Percentiles rank a stretch among this genome's conserved stretches.
These are phyloP conservation scores for Vicia sativa DNA, from an alignment of 306 rosid species.

Conservation along the genomic window DNA sequence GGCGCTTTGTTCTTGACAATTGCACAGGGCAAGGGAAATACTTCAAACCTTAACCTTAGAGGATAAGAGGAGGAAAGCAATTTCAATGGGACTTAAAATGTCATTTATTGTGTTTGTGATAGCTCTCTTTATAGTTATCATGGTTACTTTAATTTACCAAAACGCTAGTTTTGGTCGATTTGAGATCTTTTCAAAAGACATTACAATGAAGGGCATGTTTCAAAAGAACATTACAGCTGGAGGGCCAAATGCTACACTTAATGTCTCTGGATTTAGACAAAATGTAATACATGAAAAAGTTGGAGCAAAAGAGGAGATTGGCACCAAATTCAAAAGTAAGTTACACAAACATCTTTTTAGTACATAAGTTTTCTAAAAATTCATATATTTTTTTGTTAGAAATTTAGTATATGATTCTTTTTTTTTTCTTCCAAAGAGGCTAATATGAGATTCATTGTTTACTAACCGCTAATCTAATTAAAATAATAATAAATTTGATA, in stretches of 20 bases:
- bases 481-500: too few relatives aligned
- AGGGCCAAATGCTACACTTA: conserved; percentile 13
- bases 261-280: conserved; percentile 18
- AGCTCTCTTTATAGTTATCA: neutral
- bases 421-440: too few relatives aligned
- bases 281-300: conserved; percentile 12
- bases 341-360: too few relatives aligned
- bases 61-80: conserved; percentile 10
- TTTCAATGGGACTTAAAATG: neutral
- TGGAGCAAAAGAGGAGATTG: neutral
- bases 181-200: conserved; percentile 16
- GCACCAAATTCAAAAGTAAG: conserved; percentile 5
- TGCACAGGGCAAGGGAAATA: neutral
- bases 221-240: neutral
- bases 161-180: conserved; percentile 7
- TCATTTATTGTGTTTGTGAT: conserved; percentile 11
- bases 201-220: neutral
- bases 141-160: conserved; percentile 8
- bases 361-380: neutral
- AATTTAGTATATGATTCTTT: too few relatives aligned
- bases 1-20: conserved; percentile 4
- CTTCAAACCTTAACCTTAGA: neutral
- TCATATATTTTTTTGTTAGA: neutral
- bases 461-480: too few relatives aligned
- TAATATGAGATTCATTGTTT: too few relatives aligned